Conservation (phyloP, 2,329 filamentous ascomycete genomes). For the Botrytis deweyae region DNA sequence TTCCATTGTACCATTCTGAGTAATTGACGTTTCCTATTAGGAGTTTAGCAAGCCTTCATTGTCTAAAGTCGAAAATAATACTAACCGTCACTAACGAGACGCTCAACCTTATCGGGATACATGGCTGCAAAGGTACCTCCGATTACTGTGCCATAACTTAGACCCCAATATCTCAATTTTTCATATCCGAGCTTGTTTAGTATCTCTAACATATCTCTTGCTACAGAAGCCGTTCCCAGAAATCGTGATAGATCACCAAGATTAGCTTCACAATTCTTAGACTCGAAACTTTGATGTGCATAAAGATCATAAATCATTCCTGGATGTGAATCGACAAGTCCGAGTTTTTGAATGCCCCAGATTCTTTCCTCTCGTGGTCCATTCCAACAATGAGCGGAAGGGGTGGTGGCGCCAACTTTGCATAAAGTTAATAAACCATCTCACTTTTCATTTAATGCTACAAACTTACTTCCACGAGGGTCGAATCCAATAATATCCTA, state of each 20-base stretch:
- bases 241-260: constrained; percentile 10
- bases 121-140: constrained; percentile 47
- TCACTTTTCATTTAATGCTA: neutral
- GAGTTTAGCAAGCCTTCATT: constrained; percentile 35
- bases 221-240: constrained; percentile 25
- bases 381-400: constrained; percentile 51
- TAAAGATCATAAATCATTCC: constrained; percentile 50
- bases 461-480: constrained; percentile 44
- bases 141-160: constrained; percentile 50
- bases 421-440: neutral
- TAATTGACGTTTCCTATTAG: constrained; percentile 31
- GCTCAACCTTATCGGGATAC: constrained; percentile 44
- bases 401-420: constrained; percentile 45
- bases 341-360: constrained; percentile 49
- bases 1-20: constrained; percentile 33
- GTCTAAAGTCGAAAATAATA: constrained; percentile 35
- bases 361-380: constrained; percentile 44
- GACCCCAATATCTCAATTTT: constrained; percentile 49
- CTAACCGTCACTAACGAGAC: constrained; percentile 41
- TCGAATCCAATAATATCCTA: constrained; percentile 54
- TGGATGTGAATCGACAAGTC: constrained; percentile 48
- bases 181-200: constrained; percentile 34
- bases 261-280: neutral
- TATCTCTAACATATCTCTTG: constrained; percentile 40
- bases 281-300: constrained; percentile 37